phyloP scores from a whole-genome alignment of 192 early-diverging fungal genomes.

The Backusella tuberculispora region DNA sequence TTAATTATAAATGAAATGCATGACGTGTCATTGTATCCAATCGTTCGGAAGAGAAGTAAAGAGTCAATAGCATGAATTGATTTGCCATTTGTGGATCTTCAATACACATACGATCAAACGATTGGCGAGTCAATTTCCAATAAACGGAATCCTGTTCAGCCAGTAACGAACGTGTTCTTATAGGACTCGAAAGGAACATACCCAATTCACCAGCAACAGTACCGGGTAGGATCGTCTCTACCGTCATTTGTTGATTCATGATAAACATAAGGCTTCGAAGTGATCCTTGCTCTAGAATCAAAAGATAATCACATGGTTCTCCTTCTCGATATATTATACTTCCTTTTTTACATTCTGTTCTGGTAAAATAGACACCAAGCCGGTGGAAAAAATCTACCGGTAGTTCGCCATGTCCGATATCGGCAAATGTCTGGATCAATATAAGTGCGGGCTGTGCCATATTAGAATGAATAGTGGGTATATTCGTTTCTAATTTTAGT shows the following conservation, averaged over 20 bases:
- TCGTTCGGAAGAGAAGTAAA: slow-evolving; percentile 72
- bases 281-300: slow-evolving; percentile 78
- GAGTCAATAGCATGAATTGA: slow-evolving; percentile 77
- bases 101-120: slow-evolving; percentile 69
- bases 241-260: slow-evolving; percentile 24
- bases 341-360: slow-evolving; percentile 54
- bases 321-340: slow-evolving; percentile 72
- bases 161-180: slow-evolving; percentile 55
- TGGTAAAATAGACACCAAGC: slow-evolving; percentile 69
- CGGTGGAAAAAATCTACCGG: slow-evolving; percentile 55
- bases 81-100: slow-evolving; percentile 73
- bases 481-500: slow-evolving; percentile 21
- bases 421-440: slow-evolving; percentile 66
- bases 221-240: slow-evolving; percentile 91
- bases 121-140: slow-evolving; percentile 72
- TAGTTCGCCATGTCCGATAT: slow-evolving; percentile 41
- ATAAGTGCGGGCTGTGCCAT: slow-evolving; percentile 56
- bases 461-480: slow-evolving; percentile 37
- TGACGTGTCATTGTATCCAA: slow-evolving; percentile 45
- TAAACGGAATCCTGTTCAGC: slow-evolving; percentile 66
- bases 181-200: slow-evolving; percentile 60
- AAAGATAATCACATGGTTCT: slow-evolving; percentile 62
- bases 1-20: slow-evolving; percentile 45
- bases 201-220: slow-evolving; percentile 89
- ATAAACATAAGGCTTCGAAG: slow-evolving; percentile 45